phyloP scores from a whole-genome alignment of 768 basidiomycete species.

The Pholiota conissans region DNA sequence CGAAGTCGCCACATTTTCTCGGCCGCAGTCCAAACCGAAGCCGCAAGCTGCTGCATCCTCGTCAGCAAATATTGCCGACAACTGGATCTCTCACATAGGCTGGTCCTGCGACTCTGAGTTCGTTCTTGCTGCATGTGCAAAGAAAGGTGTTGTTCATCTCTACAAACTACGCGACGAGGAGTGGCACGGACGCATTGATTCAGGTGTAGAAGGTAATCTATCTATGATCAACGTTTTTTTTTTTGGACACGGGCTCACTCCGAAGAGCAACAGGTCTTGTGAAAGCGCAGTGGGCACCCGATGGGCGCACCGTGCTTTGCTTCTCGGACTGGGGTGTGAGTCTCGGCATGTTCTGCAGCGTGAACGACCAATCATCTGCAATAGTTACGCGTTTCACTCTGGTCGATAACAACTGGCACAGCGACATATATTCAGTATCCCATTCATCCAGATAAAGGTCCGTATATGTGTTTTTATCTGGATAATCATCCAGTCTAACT shows the following conservation, averaged over 20 bases:
- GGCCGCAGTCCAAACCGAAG: constrained; percentile 32
- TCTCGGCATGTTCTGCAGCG: constrained; percentile 16
- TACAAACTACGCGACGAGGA: constrained; percentile 79
- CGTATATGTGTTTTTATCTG: background rate
- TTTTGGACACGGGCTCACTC: constrained; percentile 9
- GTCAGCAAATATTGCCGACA: constrained; percentile 25
- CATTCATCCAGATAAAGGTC: constrained; percentile 79
- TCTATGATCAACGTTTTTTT: background rate
- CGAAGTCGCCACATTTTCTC: constrained; percentile 36
- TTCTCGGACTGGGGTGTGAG: constrained; percentile 95
- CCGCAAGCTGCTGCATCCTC: constrained; percentile 18
- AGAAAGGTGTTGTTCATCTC: constrained; percentile 68
- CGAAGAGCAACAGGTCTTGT: constrained; percentile 52
- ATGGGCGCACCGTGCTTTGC: constrained; percentile 79
- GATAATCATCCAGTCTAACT: background rate
- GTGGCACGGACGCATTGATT: constrained; percentile 77
- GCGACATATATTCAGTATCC: constrained; percentile 89
- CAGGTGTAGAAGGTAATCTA: constrained; percentile 66
- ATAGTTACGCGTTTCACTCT: constrained; percentile 83
- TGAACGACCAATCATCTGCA: constrained; percentile 4
- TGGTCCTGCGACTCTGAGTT: constrained; percentile 93
- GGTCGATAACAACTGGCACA: constrained; percentile 74
- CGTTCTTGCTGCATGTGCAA: constrained; percentile 78
- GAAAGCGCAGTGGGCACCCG: constrained; percentile 89
- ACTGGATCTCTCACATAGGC: constrained; percentile 68